Evolutionary conservation across 129 eudicot genomes (phyloP), one percentile per base, ranked within the genome.

Genomic region (Cynara cardunculus): DNA sequence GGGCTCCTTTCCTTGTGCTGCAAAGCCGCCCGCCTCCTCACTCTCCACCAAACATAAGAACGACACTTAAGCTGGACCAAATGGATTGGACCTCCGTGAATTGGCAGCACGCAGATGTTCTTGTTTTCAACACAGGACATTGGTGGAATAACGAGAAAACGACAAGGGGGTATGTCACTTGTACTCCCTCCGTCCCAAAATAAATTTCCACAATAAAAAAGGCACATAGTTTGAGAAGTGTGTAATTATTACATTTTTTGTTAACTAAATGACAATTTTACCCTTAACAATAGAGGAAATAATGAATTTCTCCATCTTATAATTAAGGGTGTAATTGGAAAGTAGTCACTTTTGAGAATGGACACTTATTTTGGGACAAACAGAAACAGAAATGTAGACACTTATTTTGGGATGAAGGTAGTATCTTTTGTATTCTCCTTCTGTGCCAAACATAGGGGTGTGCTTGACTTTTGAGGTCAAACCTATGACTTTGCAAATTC

Each of bases 121-220:
- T 92, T 62, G 75, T 95, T 39, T 88, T 95, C 49, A 92, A 95
- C 88, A 87, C 99, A 0, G 99, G 99, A 27, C 99, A 92, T 78
- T 95, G 99, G 99, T 95, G 99, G 99, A 95, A 95, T 76, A 88
- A 89, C 62, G 99, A 95, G 86, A 95, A 95, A 90, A 95, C 99
- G 31, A 62, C 87, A 26, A 87, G 86, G 78, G 90, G 88, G 99
- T 92, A 94, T 78, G 86, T 56, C 16, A 67, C 25, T 61, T 71
- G 7, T 77, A 18, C 24, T 56, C 22, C 22, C 65, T 56, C 65
- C 0, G 2, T 18, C 65, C n/a, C 1, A 5, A 18, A 56, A 18
- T 19, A 49, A 46, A 19, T 6, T 7, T 56, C 65, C 22, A 19
- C 65, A 56, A 18, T 41, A 41, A 41, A 41, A 41, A 5, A 41